Evolutionary conservation across 75 land plant genomes (phyloP).

Genomic region (Selaginella moellendorffii): DNA sequence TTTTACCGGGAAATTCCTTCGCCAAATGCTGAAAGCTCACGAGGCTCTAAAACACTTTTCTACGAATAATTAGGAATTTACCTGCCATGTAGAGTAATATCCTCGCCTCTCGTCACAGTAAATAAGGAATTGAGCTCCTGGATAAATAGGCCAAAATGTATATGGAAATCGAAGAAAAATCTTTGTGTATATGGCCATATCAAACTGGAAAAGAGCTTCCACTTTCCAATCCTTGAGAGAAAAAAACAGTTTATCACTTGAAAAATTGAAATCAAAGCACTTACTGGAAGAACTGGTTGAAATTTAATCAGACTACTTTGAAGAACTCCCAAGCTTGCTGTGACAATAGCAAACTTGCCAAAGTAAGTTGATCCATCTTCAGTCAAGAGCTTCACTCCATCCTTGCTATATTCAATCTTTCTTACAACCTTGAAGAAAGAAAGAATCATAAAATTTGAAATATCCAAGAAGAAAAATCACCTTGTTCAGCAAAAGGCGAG

Average conservation of each 20-base stretch:
- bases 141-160: conserved; percentile 6
- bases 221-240: conserved; percentile 1
- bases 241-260: background rate
- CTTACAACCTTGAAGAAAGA: conserved; percentile 1
- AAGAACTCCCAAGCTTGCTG: conserved; percentile 1
- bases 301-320: conserved; percentile 8
- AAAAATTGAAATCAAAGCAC: background rate
- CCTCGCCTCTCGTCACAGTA: background rate
- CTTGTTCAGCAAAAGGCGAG: conserved; percentile 53
- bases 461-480: too few species aligned
- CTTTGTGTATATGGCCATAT: conserved; percentile 7
- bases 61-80: background rate
- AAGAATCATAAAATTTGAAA: too few species aligned
- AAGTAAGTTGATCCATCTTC: background rate
- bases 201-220: conserved; percentile 1
- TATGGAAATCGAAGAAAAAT: background rate
- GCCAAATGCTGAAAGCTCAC: background rate
- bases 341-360: background rate
- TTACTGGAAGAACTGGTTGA: background rate
- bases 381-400: background rate
- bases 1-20: conserved; percentile 1
- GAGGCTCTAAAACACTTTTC: background rate
- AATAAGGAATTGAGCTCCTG: conserved; percentile 2
- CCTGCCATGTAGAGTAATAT: conserved; percentile 4
- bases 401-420: background rate